Percentiles rank a stretch among this genome's conserved stretches.
These are phyloP conservation scores for Candida quercuum DNA, from an alignment of 805 yeast species.

Conservation along the genomic window DNA sequence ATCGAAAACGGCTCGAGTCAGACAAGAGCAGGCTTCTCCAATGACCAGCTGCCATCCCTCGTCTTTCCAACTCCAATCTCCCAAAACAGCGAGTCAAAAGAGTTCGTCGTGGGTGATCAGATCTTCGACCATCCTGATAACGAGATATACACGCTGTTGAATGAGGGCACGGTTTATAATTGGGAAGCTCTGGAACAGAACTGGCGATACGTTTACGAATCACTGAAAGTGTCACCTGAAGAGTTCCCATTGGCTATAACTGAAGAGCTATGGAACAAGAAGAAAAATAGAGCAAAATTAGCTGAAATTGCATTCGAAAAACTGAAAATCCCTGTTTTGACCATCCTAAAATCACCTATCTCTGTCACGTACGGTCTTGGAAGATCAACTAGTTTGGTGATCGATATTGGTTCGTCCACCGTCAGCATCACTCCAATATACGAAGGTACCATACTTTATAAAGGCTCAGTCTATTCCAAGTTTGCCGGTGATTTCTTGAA, in stretches of 20 bases:
- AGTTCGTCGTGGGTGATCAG: conserved; percentile 38
- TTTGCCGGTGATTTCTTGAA: conserved; percentile 85
- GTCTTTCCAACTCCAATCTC: conserved; percentile 54
- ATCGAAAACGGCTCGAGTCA: conserved; percentile 62
- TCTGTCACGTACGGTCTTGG: conserved; percentile 78
- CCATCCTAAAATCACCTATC: conserved; percentile 70
- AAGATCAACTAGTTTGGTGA: conserved; percentile 68
- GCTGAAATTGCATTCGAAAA: conserved; percentile 73
- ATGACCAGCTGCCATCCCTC: conserved; percentile 55
- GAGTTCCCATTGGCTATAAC: conserved; percentile 64
- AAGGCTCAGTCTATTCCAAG: conserved; percentile 60
- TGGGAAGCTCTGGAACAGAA: conserved; percentile 64
- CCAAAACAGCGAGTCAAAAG: conserved; percentile 20
- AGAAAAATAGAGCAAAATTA: conserved; percentile 48
- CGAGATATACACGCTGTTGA: conserved; percentile 48
- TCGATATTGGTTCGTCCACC: conserved; percentile 72
- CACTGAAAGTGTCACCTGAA: conserved; percentile 43
- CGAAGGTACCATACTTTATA: conserved; percentile 66
- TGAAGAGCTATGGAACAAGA: conserved; percentile 67
- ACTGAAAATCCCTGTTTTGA: conserved; percentile 69
- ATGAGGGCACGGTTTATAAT: conserved; percentile 62
- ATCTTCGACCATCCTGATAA: conserved; percentile 29
- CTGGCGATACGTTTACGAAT: conserved; percentile 61
- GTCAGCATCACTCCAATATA: conserved; percentile 71
- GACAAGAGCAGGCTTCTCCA: conserved; percentile 68